Base-by-base conservation (phyloP, 2,329 filamentous ascomycete species). In the Kalaharituber pfeilii region DNA sequence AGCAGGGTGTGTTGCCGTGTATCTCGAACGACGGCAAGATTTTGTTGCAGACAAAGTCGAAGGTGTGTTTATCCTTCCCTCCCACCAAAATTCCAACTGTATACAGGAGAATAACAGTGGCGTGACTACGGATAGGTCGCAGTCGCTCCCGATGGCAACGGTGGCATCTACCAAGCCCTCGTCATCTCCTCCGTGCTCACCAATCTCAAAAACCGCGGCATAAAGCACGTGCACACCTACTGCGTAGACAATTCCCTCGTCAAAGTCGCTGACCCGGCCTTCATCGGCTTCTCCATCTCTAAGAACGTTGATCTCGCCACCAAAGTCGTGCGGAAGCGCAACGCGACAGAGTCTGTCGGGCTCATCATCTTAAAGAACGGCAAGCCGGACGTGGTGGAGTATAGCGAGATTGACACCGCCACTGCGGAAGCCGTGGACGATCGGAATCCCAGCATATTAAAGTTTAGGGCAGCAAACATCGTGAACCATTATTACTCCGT, bases 401-500 rank as follows among this genome's bases (percentile, higher is more conserved):
- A 98, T 75, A 94, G 87, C 5, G 91, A 98, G 73, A 96, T 98
- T 64, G 84, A 93, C 73, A 71, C 78, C 61, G 82, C 79, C 59
- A 91, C 86, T n/a, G 84, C 89, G 55, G 86, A 93, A 70, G 89
- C 88, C 61, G 79, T 82, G 67, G 91, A 98, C 67, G 71, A 82
- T 53, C 84, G 84, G 69, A 81, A 94, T 65, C 74, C 79, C 2
- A 81, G 79, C 55, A 75, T 95, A 53, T 81, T 98, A 67, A 93
- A 89, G 71, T 96, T 94, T 80, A 84, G 91, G 59, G 89, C 91
- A 55, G 91, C 89, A 66, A 98, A 98, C 74, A 98, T 98, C 64
- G 91, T 98, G 72, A 98, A 98, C 76, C 91, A 98, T 76, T 98
- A 96, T 78, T 98, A 98, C 74, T 94, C 86, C 49, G 89, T 88